Base-by-base conservation (phyloP, 257 asterid genomes). In the Knoxia roxburghii region DNA sequence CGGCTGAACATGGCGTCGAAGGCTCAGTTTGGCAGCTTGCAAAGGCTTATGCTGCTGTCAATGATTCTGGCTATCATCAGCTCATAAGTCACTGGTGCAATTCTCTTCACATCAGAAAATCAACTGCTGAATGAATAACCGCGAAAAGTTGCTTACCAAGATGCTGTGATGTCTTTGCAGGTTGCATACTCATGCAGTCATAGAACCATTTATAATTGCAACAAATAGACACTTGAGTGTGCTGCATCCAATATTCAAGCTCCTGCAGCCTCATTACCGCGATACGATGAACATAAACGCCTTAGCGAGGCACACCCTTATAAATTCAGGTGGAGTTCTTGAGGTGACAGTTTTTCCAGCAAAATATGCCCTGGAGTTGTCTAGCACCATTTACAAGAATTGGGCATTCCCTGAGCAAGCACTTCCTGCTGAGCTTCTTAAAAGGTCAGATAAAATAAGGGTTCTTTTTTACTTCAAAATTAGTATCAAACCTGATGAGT, bases 1-100 rank as follows among this genome's bases (percentile, higher is more conserved):
- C 96, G 12, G 73, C 84, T 24, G 75, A 85, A 17, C 69, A 88
- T 7, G 95, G 94, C 61, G 75, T 85, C 20, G 87, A 80, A 23
- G 81, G 78, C 20, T 75, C 86, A 13, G 69, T 93, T 43, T 93
- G 99, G 99, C 99, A 93, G 85, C 86, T 93, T 15, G 95, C 96
- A 0, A 93, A 93, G 77, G 99, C 99, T 62, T 90, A 93, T 66
- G 97, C 80, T 23, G 89, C 94, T 18, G 95, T 93, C 7, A 93
- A 90, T 29, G 99, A 93, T 68, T 85, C 99, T 0, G 99, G 97
- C 71, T 85, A 78, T 75, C 99, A 93, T 74, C 99, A 90, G 75
- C 96, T 93, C 76, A 76, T 93, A 46, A 86, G 97, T 85, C 99
- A 93, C 83, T 93, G 97, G 98, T 91, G 79, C 0, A 64, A 33